Base-by-base conservation (phyloP, 495 filamentous ascomycete genomes). In the Cudoniella acicularis region DNA sequence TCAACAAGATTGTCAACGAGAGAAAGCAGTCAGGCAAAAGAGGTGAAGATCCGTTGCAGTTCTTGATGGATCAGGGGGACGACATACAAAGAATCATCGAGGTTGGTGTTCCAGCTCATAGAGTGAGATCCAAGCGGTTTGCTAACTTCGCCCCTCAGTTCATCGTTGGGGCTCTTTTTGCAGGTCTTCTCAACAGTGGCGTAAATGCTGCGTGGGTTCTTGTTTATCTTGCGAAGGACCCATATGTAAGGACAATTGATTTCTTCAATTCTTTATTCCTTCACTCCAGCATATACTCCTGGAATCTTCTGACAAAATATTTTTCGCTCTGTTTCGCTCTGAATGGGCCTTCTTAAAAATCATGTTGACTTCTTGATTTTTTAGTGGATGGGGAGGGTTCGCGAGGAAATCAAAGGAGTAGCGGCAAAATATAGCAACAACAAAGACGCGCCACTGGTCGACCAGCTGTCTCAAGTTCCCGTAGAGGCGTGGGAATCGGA, bases 21-120 rank as follows among this genome's bases (percentile, higher is more conserved):
- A 64, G 79, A 8, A 69, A 69, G 49, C 70, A 64, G 56, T 70
- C 57, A 6, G 75, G 72, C 1, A 55, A 50, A 18, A 64, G 71
- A 36, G 64, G 66, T 25, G 72, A 79, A 2, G 79, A 82, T 63
- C 56, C 76, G 1, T 25, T 79, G 59, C 78, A 80, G 62, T 73
- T 64, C 36, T 51, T 80, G 26, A 64, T 80, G 0, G 77, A 81
- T 46, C 49, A 62, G 16, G 74, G 70, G 16, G 71, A 75, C 22
- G 60, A 50, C 17, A 66, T 67, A 16, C 49, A 48, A 10, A 59
- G 71, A 20, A 73, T 78, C 49, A 63, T 77, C 27, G 42, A 60
- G 42, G 61, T 70, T n/a, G n/a, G n/a, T n/a, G n/a, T n/a, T n/a
- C n/a, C n/a, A n/a, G n/a, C n/a, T n/a, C n/a, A n/a, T n/a, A n/a